Evolutionary conservation across 495 filamentous ascomycete species (phyloP), one percentile per base, ranked within the genome.

Genomic region (Podospora sp.): DNA sequence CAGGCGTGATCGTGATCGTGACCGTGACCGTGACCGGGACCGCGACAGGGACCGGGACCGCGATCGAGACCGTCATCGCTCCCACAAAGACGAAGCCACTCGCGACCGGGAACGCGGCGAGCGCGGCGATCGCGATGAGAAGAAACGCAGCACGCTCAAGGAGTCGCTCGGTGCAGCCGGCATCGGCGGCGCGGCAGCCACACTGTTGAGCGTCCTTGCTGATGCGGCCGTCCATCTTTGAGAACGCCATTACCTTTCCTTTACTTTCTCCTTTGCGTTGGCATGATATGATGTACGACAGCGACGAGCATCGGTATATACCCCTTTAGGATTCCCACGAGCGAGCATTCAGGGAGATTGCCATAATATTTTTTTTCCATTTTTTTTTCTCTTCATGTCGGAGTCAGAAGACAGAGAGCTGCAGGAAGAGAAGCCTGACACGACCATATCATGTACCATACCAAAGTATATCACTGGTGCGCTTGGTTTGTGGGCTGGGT

Each of bases 141-240:
- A 71, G 6, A 77, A 74, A 61, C 77, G 75, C 72, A 81, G 75
- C 66, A 73, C 80, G 12, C 72, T 79, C 35, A 73, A 73, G 62
- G 77, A 79, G 52, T 77, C 78, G 16, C 69, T 81, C 8, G 76
- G 78, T 5, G 82, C 80, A 7, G 83, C 80, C 9, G 79, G 83
- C 0, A 78, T 87, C 14, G 83, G 85, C 20, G 81, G 83, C 1
- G 83, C 83, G 2, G 83, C 84, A 0, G 82, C 77, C 9, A 82
- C 80, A 18, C 73, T 86, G 71, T 56, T 87, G 60, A 81, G 80
- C 66, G 82, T 86, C 20, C 62, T 87, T 56, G 77, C 79, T 9
- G 83, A 85, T 68, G 84, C 83, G 21, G 80, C 82, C 20, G 63
- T 65, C 29, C 52, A 74, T 59, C 63, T 76, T 12, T 75, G 65